Evolutionary conservation across 2,329 filamentous ascomycete genomes (phyloP).

Genomic region (Paecilomyces formosus): DNA sequence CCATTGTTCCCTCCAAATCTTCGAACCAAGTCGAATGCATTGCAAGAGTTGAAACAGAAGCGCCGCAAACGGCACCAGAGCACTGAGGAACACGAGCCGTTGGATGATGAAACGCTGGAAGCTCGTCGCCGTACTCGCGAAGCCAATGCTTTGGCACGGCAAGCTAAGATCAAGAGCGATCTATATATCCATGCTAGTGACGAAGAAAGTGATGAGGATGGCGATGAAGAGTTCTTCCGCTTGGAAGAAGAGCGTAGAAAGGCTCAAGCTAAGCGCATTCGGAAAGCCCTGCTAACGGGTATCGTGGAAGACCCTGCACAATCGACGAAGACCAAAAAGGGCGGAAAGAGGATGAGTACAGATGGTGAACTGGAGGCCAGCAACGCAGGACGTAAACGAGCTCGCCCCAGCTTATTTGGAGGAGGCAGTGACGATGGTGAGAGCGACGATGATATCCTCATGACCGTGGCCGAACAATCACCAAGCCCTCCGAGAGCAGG

Average conservation of each 20-base stretch:
- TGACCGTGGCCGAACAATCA: constrained; percentile 14
- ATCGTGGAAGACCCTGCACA: constrained; percentile 17
- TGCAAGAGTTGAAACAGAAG: constrained; percentile 54
- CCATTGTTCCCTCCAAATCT: constrained; percentile 58
- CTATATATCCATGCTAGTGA: constrained; percentile 76
- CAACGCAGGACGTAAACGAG: constrained; percentile 19
- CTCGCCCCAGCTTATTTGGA: constrained; percentile 13
- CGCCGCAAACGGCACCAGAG: constrained; percentile 48
- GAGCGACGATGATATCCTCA: constrained; percentile 21
- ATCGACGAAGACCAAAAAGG: constrained; percentile 19
- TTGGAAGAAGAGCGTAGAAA: constrained; percentile 62
- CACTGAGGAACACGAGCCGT: constrained; percentile 44
- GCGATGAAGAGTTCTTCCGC: constrained; percentile 67
- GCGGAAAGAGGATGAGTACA: constrained; percentile 17
- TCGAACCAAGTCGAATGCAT: constrained; percentile 43
- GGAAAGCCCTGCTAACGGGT: constrained; percentile 40
- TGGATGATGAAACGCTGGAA: constrained; percentile 54
- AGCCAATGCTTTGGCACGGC: constrained; percentile 67
- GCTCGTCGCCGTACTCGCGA: constrained; percentile 56
- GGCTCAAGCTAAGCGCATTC: constrained; percentile 44
- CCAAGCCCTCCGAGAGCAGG: constrained; percentile 9
- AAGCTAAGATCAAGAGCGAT: constrained; percentile 73
- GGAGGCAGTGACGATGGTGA: constrained; percentile 15
- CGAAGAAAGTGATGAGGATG: constrained; percentile 77
- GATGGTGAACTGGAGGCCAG: constrained; percentile 13